Evolutionary conservation across 2,329 filamentous ascomycete species (phyloP).

Genomic region (Colletotrichum nymphaeae): DNA sequence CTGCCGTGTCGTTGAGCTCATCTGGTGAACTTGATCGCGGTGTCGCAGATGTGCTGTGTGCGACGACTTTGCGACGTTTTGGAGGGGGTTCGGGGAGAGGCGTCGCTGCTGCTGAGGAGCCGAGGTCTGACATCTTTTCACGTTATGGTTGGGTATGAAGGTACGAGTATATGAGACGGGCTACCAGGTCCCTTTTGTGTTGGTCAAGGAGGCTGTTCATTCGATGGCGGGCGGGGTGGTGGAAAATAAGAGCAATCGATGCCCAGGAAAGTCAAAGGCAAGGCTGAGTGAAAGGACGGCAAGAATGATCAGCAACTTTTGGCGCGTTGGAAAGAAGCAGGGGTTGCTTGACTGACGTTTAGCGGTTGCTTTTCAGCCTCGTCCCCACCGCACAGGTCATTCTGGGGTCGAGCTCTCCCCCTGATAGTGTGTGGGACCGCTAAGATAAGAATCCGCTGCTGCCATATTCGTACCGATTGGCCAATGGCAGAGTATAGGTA

Average conservation of each 20-base stretch:
- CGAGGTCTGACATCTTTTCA: slow-evolving; percentile 43
- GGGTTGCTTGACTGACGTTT: slow-evolving; percentile 12
- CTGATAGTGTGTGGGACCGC: not conserved
- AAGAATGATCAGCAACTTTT: slow-evolving; percentile 6
- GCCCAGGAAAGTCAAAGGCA: not conserved
- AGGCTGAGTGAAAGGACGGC: slow-evolving; percentile 14
- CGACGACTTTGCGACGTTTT: slow-evolving; percentile 54
- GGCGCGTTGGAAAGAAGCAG: slow-evolving; percentile 4
- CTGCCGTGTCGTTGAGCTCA: slow-evolving; percentile 41
- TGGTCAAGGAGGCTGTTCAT: not conserved
- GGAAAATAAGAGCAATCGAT: not conserved
- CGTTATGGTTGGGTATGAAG: not conserved
- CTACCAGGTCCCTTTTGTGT: not conserved
- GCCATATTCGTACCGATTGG: slow-evolving; percentile 13
- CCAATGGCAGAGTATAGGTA: not conserved
- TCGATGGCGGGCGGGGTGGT: not conserved
- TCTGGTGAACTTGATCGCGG: slow-evolving; percentile 59
- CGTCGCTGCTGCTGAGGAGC: slow-evolving; percentile 37
- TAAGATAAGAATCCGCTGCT: slow-evolving; percentile 1
- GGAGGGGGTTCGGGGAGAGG: slow-evolving; percentile 47
- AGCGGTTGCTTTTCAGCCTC: slow-evolving; percentile 21
- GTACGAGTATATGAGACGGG: not conserved
- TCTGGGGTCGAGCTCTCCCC: not conserved
- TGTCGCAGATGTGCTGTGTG: slow-evolving; percentile 53
- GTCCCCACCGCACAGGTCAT: slow-evolving; percentile 12